These are phyloP conservation scores for Colletotrichum magnum DNA, from an alignment of 2,329 filamentous ascomycete genomes.

Conservation along the genomic window DNA sequence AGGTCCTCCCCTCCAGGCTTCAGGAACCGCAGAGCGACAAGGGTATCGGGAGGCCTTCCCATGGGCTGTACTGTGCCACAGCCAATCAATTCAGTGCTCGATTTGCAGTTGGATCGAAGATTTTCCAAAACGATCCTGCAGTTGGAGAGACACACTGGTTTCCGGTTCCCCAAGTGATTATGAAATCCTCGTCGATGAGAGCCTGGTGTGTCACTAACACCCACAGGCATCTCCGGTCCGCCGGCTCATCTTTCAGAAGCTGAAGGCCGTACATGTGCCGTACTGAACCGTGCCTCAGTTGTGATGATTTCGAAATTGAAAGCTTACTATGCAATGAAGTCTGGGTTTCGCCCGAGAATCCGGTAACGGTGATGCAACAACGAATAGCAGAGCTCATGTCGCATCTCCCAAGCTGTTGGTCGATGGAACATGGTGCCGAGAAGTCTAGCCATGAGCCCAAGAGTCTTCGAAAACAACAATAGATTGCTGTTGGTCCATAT, in stretches of 20 bases:
- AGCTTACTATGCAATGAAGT: not conserved
- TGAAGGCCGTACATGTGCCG: no score
- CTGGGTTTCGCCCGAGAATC: not conserved
- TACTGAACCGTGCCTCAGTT: not conserved
- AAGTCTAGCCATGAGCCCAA: not conserved
- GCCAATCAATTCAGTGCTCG: not conserved
- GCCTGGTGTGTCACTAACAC: not conserved
- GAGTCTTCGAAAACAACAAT: no score
- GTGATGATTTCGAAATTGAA: not conserved
- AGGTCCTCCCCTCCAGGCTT: not conserved
- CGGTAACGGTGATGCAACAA: not conserved
- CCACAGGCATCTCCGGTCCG: constrained; percentile 27
- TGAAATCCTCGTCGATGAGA: not conserved
- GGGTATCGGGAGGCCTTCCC: not conserved
- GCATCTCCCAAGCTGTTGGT: not conserved
- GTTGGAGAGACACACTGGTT: not conserved
- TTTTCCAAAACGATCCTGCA: constrained; percentile 1
- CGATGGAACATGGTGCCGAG: not conserved
- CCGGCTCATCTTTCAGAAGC: constrained; percentile 24
- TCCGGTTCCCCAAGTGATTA: not conserved
- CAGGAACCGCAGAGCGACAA: not conserved
- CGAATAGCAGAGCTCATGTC: not conserved
- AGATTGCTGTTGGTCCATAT: not conserved
- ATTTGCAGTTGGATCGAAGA: not conserved
- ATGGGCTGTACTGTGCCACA: not conserved